Evolutionary conservation across 805 yeast species (phyloP), one percentile per base, ranked within the genome.

Genomic region (Myxozyma neglecta): DNA sequence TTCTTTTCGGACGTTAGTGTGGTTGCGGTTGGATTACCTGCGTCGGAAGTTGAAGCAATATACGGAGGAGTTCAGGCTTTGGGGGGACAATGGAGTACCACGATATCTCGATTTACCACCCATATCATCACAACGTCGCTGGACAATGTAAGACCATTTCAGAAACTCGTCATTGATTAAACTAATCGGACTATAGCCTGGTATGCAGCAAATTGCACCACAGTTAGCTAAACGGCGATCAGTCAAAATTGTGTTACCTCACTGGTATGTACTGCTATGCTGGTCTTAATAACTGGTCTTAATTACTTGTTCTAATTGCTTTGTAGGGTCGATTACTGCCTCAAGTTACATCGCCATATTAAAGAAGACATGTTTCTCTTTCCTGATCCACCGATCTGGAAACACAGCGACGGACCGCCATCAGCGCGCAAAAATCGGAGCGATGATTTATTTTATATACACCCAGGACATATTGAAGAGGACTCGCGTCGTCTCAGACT

Each of bases 1-100:
- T 81, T 89, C 64, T 77, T 93, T 70, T 85, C 84, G 62, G 81
- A 83, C 56, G 81, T 83, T 16, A 82, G 83, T 65, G 76, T 90
- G 1, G 84, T 90, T 62, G 79, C 84, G 13, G 84, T 88, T 7
- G 82, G 83, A 34, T 72, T 84, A 32, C 80, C 86, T 0, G 76
- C 76, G 1, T 84, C 84, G 3, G 90, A 86, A 64, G 80, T 82
- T 51, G 92, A 86, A 58, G 83, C 83, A n/a, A 79, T 89, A 14
- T 81, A 84, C 65, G 86, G 85, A 6, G 89, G 88, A 0, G 87
- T 87, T 0, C 74, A 82, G 20, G 85, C 89, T 0, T 79, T 89
- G 62, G 98, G 97, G 1, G 98, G 97, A 2, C 85, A 83, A 39
- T 85, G 79, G 69, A 76, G 83, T 45, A 87, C 86, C 62, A 76